Evolutionary conservation across 2,329 filamentous ascomycete genomes (phyloP).

Genomic region (Didymellaceae sp.): DNA sequence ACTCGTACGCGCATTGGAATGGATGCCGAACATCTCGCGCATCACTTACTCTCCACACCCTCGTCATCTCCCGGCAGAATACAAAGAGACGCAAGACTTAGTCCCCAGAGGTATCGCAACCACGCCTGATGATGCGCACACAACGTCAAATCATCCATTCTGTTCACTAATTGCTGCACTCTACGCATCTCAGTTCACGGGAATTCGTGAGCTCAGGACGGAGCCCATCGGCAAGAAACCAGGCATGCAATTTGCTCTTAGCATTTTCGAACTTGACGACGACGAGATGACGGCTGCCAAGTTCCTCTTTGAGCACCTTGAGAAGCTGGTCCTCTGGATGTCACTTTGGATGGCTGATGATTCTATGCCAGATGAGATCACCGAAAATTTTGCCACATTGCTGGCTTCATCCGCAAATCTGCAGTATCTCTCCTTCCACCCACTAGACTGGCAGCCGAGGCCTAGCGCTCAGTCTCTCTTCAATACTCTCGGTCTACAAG

Average conservation of each 20-base stretch:
- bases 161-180: constrained; percentile 39
- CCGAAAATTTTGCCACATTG: constrained; percentile 26
- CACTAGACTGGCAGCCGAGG: constrained; percentile 18
- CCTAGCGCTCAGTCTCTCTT: constrained; percentile 7
- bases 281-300: constrained; percentile 26
- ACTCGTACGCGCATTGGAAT: constrained; percentile 29
- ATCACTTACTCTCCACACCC: constrained; percentile 37
- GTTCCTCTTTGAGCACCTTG: constrained; percentile 30
- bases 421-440: constrained; percentile 24
- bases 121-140: neutral
- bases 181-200: constrained; percentile 25
- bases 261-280: constrained; percentile 27
- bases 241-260: constrained; percentile 24
- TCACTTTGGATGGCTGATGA: constrained; percentile 2
- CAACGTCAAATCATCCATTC: constrained; percentile 28
- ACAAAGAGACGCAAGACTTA: constrained; percentile 26
- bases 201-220: constrained; percentile 32
- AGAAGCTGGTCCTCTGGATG: constrained; percentile 28
- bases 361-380: neutral
- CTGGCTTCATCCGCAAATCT: constrained; percentile 26
- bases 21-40: constrained; percentile 32
- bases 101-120: constrained; percentile 22
- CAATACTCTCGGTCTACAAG: constrained; percentile 22
- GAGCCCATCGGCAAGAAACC: neutral
- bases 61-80: constrained; percentile 29